A percentile compares a stretch with the other conserved stretches of the same genome.
These are phyloP conservation scores for Fusarium sp. DNA, from an alignment of 2,329 filamentous ascomycete genomes.

Conservation along the genomic window DNA sequence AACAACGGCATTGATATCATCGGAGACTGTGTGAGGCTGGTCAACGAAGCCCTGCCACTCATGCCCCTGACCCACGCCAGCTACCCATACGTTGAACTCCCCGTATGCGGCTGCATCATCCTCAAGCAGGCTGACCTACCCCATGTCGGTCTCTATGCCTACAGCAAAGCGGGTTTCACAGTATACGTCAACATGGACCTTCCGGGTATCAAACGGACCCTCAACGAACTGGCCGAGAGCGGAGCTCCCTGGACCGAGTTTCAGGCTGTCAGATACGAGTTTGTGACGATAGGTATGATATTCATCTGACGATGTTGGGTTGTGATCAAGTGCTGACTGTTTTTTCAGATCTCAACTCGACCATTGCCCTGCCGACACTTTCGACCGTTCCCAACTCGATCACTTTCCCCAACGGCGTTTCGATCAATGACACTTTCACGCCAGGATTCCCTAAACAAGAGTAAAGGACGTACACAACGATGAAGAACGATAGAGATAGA, in stretches of 20 bases:
- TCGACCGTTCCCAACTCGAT: not conserved
- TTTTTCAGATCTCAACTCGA: too few relatives aligned
- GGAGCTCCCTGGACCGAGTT: conserved; percentile 20
- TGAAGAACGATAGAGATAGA: not conserved
- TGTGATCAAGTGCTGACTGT: not conserved
- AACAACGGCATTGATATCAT: not conserved
- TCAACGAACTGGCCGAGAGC: conserved; percentile 26
- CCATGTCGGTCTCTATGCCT: conserved; percentile 15
- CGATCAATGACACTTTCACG: not conserved
- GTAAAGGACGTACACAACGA: not conserved
- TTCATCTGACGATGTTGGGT: not conserved
- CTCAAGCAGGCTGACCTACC: not conserved
- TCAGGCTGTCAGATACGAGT: conserved; percentile 17
- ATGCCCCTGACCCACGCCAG: not conserved
- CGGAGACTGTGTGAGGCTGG: not conserved
- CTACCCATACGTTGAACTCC: not conserved
- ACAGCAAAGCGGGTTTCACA: not conserved
- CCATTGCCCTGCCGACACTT: too few relatives aligned
- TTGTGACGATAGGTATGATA: not conserved
- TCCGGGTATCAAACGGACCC: not conserved
- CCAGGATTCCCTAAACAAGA: not conserved
- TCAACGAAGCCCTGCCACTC: not conserved
- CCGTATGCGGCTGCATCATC: not conserved
- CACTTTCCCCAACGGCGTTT: not conserved
- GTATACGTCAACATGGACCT: conserved; percentile 12